phyloP scores from a whole-genome alignment of 2,329 filamentous ascomycete genomes.

The Pleoardoris graminearum region DNA sequence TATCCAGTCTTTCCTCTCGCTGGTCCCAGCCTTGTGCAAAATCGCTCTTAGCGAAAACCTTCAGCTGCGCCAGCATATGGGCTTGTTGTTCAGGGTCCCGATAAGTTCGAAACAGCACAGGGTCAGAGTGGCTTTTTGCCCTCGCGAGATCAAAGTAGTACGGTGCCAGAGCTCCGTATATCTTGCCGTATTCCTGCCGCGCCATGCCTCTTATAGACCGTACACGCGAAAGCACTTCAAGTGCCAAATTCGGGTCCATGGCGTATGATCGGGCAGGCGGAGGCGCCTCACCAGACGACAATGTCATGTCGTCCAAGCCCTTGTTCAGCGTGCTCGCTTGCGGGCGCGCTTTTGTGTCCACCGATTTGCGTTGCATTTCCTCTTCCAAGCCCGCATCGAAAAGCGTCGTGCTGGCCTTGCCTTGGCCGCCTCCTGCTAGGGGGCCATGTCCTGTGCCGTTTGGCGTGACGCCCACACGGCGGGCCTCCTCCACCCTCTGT shows the following conservation, averaged over 20 bases:
- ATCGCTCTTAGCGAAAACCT: slow-evolving; percentile 78
- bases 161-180: slow-evolving; percentile 85
- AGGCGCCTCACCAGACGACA: slow-evolving; percentile 50
- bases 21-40: slow-evolving; percentile 72
- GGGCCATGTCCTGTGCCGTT: slow-evolving; percentile 43
- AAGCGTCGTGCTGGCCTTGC: slow-evolving; percentile 60
- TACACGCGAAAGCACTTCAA: slow-evolving; percentile 70
- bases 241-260: slow-evolving; percentile 63
- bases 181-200: slow-evolving; percentile 84
- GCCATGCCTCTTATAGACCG: slow-evolving; percentile 83
- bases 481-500: slow-evolving; percentile 50
- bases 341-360: slow-evolving; percentile 35
- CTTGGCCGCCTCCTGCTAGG: slow-evolving; percentile 37
- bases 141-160: slow-evolving; percentile 83
- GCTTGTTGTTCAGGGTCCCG: slow-evolving; percentile 88
- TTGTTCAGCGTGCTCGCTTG: slow-evolving; percentile 55
- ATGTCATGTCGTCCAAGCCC: slow-evolving; percentile 78
- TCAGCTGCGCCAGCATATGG: slow-evolving; percentile 80
- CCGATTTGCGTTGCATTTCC: slow-evolving; percentile 55
- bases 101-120: slow-evolving; percentile 83
- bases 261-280: slow-evolving; percentile 32
- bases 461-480: slow-evolving; percentile 38
- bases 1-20: slow-evolving; percentile 71
- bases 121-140: slow-evolving; percentile 75
- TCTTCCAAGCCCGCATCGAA: slow-evolving; percentile 76